Evolutionary conservation across 345 rosid genomes (phyloP), one percentile per base, ranked within the genome.

Genomic region (Anacardium occidentale): DNA sequence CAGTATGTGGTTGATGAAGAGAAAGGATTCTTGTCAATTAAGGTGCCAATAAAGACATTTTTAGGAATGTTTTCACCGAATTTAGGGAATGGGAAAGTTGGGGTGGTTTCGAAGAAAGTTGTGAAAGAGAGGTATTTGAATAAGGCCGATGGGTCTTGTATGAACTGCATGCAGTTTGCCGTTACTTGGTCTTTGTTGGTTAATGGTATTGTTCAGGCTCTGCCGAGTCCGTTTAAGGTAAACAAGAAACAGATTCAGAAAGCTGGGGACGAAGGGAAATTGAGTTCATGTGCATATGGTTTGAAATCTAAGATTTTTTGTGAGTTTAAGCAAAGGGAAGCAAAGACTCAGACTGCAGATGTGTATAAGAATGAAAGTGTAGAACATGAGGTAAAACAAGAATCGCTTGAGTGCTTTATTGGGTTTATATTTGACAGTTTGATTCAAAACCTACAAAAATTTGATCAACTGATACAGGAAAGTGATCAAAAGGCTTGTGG

Each of bases 111-210:
- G 3, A 73, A 74, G 81, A 72, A 74, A 69, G 77, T 76, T 67
- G 54, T 68, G 74, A 81, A 82, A 75, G 85, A 72, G 21, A 75
- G 77, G 77, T 79, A 66, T 66, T 42, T 45, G 64, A 82, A 81
- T 57, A 81, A 76, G 70, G 86, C 80, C 2, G 89, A 83, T 25
- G 90, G 73, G 65, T 85, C 96, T 77, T 88, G 97, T 71, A 50
- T 75, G 0, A 88, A 87, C 64, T 92, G 97, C 78, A 85, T 88
- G 77, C 89, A 86, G 75, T 92, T 92, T 85, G 89, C 94, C 0
- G 83, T 87, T 74, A 83, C 90, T 67, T 90, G 90, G 89, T 85
- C 97, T 9, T 70, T 90, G 84, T 77, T 90, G 86, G 85, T 89
- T 26, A 86, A 85, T 80, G 88, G 89, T 64, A 84, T 92, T 70